Conservation (phyloP, 805 yeast genomes). For the Kodamaea kaohsiungensis region DNA sequence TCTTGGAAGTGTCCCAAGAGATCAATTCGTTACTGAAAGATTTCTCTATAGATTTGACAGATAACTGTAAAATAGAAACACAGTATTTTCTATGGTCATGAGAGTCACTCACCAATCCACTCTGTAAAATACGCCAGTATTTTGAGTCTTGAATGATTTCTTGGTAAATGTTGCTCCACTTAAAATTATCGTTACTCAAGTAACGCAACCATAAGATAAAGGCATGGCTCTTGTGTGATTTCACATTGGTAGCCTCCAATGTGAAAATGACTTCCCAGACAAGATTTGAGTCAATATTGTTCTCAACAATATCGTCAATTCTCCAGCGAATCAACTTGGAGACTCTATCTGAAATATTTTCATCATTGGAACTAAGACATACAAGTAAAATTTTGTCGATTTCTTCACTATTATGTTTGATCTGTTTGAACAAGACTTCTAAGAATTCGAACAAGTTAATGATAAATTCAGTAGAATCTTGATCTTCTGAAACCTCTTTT, state of each 20-base stretch:
- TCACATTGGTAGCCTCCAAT: constrained; percentile 28
- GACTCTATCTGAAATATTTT: constrained; percentile 34
- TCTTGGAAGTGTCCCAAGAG: constrained; percentile 41
- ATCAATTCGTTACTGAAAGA: constrained; percentile 39
- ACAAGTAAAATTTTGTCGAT: constrained; percentile 3
- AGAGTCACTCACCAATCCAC: constrained; percentile 51
- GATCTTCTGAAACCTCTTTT: neutral
- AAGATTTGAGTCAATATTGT: constrained; percentile 17
- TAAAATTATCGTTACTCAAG: constrained; percentile 29
- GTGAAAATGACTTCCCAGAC: constrained; percentile 50
- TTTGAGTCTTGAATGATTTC: constrained; percentile 22
- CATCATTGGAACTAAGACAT: constrained; percentile 39
- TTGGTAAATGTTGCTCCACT: constrained; percentile 26
- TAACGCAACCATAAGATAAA: constrained; percentile 59
- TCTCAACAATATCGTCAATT: constrained; percentile 29
- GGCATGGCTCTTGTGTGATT: constrained; percentile 39
- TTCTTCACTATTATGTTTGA: neutral
- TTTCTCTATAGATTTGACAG: constrained; percentile 48
- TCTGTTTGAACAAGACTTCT: constrained; percentile 4
- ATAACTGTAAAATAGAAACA: constrained; percentile 61
- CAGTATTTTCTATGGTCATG: constrained; percentile 74
- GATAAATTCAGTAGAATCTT: neutral
- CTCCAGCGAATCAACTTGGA: constrained; percentile 58
- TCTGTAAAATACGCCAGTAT: constrained; percentile 57
- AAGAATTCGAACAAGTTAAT: constrained; percentile 7